A percentile compares a stretch with the other conserved stretches of the same genome.
phyloP scores from a whole-genome alignment of 345 rosid species.

The Sisymbrium irio region DNA sequence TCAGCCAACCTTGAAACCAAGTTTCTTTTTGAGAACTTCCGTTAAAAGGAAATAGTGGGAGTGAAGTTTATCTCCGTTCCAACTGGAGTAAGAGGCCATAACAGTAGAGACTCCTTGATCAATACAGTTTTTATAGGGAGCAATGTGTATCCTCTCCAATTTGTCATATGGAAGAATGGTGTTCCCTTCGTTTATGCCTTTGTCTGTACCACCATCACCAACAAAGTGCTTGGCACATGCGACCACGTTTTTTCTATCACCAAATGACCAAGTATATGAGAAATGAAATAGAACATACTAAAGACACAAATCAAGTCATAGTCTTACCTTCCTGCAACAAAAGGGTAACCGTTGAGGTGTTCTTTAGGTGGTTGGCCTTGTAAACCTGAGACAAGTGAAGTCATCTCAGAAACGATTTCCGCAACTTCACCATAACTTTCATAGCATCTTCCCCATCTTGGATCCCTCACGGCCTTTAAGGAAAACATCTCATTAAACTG shows the following conservation, averaged over 20 bases:
- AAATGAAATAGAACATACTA: neutral
- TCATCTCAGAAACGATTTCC: conserved; percentile 60
- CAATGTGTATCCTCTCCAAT: conserved; percentile 66
- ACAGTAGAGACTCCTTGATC: conserved; percentile 69
- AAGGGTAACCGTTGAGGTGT: conserved; percentile 76
- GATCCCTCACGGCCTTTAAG: conserved; percentile 53
- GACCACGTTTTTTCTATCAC: conserved; percentile 56
- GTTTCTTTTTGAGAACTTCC: conserved; percentile 66
- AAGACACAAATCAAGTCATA: neutral
- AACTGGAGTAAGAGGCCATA: conserved; percentile 85
- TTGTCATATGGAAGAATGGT: conserved; percentile 56
- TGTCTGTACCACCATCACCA: conserved; percentile 90
- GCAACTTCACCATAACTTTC: conserved; percentile 82
- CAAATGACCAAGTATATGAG: conserved; percentile 26
- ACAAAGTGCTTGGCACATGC: conserved; percentile 96
- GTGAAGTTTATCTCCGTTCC: conserved; percentile 72
- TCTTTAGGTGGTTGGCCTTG: conserved; percentile 76
- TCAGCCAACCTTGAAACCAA: conserved; percentile 64
- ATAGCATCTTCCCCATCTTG: conserved; percentile 87
- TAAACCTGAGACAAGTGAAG: conserved; percentile 55
- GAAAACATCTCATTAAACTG: neutral
- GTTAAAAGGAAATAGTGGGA: conserved; percentile 64
- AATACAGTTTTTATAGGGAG: conserved; percentile 69
- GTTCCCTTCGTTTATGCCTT: conserved; percentile 75
- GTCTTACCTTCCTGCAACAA: conserved; percentile 65